phyloP scores from a whole-genome alignment of 1,284 basidiomycete genomes.

The Ustilago hordei region DNA sequence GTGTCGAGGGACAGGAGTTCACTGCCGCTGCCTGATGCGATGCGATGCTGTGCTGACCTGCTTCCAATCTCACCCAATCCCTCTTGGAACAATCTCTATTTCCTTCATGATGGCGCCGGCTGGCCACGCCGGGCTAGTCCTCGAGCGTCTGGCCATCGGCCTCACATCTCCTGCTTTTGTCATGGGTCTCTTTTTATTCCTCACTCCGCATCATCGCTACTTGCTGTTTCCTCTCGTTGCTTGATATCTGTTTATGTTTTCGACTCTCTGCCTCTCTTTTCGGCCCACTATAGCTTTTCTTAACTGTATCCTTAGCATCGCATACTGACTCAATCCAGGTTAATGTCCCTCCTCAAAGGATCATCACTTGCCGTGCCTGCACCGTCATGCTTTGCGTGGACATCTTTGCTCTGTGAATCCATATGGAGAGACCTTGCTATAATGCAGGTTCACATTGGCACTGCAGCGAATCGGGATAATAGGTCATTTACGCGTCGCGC shows the following conservation, averaged over 20 bases:
- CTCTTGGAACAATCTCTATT: neutral
- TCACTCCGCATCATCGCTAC: neutral
- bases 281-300: neutral
- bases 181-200: constrained; percentile 1
- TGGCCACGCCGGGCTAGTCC: constrained; percentile 1
- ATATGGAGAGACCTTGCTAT: no score
- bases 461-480: neutral
- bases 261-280: neutral
- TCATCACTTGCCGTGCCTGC: neutral
- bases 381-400: neutral
- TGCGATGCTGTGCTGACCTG: neutral
- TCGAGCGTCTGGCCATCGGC: constrained; percentile 7
- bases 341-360: neutral
- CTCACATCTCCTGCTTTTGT: neutral
- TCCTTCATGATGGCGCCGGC: neutral
- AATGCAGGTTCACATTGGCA: neutral
- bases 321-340: constrained; percentile 11
- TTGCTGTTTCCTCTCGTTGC: neutral
- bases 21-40: constrained; percentile 10
- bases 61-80: neutral
- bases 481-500: constrained; percentile 24
- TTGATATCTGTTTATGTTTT: neutral
- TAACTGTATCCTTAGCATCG: constrained; percentile 38
- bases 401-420: neutral
- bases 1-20: constrained; percentile 43